These are phyloP conservation scores for Apiotrichum mycotoxinovorans DNA, from an alignment of 1,284 basidiomycete genomes.

Conservation along the genomic window DNA sequence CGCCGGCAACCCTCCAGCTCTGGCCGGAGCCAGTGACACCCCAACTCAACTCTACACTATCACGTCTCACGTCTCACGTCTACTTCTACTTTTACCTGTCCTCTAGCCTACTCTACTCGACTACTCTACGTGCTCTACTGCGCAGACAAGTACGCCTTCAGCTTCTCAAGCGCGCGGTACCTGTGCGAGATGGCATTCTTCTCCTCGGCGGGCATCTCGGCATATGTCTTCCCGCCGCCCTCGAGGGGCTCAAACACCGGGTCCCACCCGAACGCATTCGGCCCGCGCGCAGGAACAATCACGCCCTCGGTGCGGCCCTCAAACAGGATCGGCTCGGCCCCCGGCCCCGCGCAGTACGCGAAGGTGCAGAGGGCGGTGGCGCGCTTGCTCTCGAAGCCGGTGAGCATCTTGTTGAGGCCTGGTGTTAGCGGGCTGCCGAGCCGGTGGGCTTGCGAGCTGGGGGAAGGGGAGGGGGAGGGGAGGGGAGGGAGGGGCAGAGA, in stretches of 20 bases:
- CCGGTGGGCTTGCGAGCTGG: too few species aligned
- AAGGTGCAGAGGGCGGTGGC: constrained; percentile 95
- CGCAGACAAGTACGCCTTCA: constrained; percentile 62
- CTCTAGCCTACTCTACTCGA: neutral
- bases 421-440: neutral
- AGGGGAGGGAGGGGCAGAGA: neutral
- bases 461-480: too few species aligned
- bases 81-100: too few species aligned
- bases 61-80: too few species aligned
- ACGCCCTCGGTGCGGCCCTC: constrained; percentile 84
- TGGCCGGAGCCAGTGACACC: too few species aligned
- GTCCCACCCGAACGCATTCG: constrained; percentile 84
- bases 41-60: too few species aligned
- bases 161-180: constrained; percentile 77
- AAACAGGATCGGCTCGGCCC: constrained; percentile 71
- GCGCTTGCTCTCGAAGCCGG: constrained; percentile 72
- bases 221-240: constrained; percentile 58
- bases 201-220: constrained; percentile 81
- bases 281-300: constrained; percentile 82
- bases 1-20: too few species aligned
- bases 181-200: constrained; percentile 91
- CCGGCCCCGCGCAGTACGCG: constrained; percentile 83
- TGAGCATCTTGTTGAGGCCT: constrained; percentile 82
- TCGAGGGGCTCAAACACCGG: constrained; percentile 74
- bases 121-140: too few species aligned